Evolutionary conservation across 805 yeast genomes (phyloP).

Genomic region (Lipomyces starkeyi): DNA sequence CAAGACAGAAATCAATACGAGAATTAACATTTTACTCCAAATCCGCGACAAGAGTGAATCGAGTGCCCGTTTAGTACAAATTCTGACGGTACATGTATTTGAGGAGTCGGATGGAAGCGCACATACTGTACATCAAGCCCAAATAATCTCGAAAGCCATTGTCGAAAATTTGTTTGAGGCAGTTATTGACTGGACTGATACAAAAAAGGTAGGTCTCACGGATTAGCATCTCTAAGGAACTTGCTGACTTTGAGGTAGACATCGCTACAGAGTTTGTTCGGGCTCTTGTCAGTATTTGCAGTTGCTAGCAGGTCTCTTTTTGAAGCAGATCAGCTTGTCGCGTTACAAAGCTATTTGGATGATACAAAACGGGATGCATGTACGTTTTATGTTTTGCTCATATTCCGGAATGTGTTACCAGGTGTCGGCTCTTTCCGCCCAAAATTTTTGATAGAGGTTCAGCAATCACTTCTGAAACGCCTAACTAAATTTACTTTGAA

Average conservation of each 20-base stretch:
- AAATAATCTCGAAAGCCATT: conserved; percentile 34
- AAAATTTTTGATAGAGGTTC: conserved; percentile 57
- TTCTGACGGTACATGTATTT: conserved; percentile 20
- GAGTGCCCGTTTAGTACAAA: conserved; percentile 10
- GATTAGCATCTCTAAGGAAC: not conserved
- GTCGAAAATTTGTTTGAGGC: conserved; percentile 49
- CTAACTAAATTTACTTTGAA: conserved; percentile 64
- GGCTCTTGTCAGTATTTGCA: conserved; percentile 62
- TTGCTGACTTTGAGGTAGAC: conserved; percentile 1
- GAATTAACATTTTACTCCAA: conserved; percentile 17
- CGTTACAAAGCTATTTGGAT: conserved; percentile 67
- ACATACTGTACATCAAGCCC: not conserved
- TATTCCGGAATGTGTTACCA: conserved; percentile 59
- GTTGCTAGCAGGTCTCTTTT: conserved; percentile 60
- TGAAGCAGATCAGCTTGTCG: conserved; percentile 67
- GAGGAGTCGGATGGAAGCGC: not conserved
- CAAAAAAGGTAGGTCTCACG: conserved; percentile 25
- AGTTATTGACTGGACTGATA: conserved; percentile 47
- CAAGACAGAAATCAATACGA: conserved; percentile 17
- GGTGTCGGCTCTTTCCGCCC: conserved; percentile 55
- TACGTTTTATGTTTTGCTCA: conserved; percentile 58
- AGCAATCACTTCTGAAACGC: conserved; percentile 56
- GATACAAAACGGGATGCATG: conserved; percentile 53
- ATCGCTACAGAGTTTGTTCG: conserved; percentile 50
- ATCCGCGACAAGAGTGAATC: conserved; percentile 23